Base-by-base conservation (phyloP, 1,284 basidiomycete species). In the Inonotus hispidus region DNA sequence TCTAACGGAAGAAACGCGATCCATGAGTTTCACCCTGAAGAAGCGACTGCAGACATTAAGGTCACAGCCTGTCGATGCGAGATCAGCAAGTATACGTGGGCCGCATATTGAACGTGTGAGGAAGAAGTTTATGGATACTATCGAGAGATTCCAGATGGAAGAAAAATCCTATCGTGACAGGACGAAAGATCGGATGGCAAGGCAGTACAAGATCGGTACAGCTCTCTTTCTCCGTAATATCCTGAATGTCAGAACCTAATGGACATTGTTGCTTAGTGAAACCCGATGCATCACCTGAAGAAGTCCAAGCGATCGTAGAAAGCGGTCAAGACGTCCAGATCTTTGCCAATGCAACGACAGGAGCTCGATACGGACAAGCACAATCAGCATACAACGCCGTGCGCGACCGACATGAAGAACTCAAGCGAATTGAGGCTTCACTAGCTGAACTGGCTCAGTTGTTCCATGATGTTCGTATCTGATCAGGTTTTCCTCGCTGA, bases 321-420 rank as follows among this genome's bases (percentile, higher is more conserved):
- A 92, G 95, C 71, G 89, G 93, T 66, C 84, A 87, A 60, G 41
- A 41, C 50, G 16, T 83, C 23, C 95, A 98, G 72, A 90, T 99
- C 66, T 99, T 99, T 80, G 88, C 88, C 63, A 95, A 98, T 78
- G 95, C 96, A 64, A 90, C 95, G 66, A 63, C 95, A 78, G 92
- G 87, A 43, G 93, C 90, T 73, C 88, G 95, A 41, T 93, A 93
- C 68, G 93, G 90, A 58, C 90, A 93, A 69, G 95, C 95, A 35
- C 84, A 90, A 63, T 89, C 88, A 13, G 95, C 95, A 0, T 95
- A 96, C 74, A 86, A 89, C 59, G 96, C 98, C 73, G 96, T 98
- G 27, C 95, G 98, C 77, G 92, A 92, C 71, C 87, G 97, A 62
- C 94, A 98, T 71, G 91, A 92, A 71, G 96, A 99, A 69, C 93